Evolutionary conservation across 371 early-diverging fungal genomes (phyloP).

Genomic region (Mucor sp.): DNA sequence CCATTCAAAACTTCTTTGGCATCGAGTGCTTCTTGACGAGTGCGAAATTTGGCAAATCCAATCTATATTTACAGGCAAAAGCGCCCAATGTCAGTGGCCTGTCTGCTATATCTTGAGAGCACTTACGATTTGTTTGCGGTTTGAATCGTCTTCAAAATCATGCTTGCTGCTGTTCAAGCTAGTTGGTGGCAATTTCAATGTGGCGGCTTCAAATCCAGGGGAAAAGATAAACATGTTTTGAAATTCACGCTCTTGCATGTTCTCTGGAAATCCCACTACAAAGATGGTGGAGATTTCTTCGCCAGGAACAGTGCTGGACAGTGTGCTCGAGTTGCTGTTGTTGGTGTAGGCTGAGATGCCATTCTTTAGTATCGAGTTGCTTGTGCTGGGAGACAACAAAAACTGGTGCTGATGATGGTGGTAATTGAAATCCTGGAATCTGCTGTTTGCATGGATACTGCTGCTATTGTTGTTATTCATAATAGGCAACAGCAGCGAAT

Average conservation of each 20-base stretch:
- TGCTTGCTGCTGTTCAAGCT: constrained; percentile 27
- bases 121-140: constrained; percentile 80
- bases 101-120: background rate
- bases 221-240: constrained; percentile 94
- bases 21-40: constrained; percentile 77
- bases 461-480: background rate
- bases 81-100: background rate
- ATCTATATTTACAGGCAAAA: constrained; percentile 63
- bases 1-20: constrained; percentile 83
- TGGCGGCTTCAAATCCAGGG: constrained; percentile 90
- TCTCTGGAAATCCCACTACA: constrained; percentile 94
- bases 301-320: background rate
- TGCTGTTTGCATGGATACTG: background rate
- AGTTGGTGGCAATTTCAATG: constrained; percentile 74
- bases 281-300: constrained; percentile 87
- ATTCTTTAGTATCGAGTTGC: background rate
- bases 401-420: background rate
- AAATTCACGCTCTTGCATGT: constrained; percentile 93
- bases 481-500: background rate
- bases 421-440: background rate
- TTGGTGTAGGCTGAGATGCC: constrained; percentile 1
- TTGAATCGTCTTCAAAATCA: constrained; percentile 43
- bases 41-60: constrained; percentile 91
- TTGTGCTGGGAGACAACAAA: constrained; percentile 1
- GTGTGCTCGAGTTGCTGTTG: background rate